Base-by-base conservation (phyloP, 352 stramenopile species). In the Phytophthora sp. region DNA sequence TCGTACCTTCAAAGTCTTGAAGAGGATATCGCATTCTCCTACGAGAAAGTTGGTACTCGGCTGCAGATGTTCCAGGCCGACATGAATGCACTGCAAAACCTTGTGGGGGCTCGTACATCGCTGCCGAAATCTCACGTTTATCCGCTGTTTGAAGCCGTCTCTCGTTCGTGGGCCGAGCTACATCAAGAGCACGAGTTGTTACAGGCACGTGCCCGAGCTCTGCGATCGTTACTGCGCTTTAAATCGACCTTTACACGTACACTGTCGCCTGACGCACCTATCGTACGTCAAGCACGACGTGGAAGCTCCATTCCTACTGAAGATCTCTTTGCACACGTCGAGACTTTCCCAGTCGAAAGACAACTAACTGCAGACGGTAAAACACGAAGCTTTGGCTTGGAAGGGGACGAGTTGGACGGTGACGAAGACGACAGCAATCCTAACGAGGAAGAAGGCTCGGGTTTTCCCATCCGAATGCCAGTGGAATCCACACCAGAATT, bases 121-220 rank as follows among this genome's bases (percentile, higher is more conserved):
- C 76, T 98, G 56, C 91, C 93, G 23, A 98, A 98, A 58, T 95
- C 94, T 8, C 88, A 98, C 35, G 94, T 98, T 5, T 98, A 98
- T 62, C 94, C 94, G 23, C 88, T 97, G 16, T 98, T 98, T 66
- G 91, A 98, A 66, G 79, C 85, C 12, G 79, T 97, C 2, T 90
- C 89, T 6, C 79, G 76, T 61, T 88, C 91, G 0, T 98, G 91
- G 92, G 76, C 85, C 12, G 86, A 95, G 64, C 64, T 96, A 4
- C 68, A 85, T 2, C 62, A 86, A 27, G 82, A 96, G 33, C 76
- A 94, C 58, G 82, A 91, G 54, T 63, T 94, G 11, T 41, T 93
- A 20, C 75, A 90, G 46, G 80, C 82, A 7, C 80, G 83, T n/a
- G 90, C 84, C 33, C 70, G 80, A 23, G 85, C 84, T 27, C 60